phyloP scores from a whole-genome alignment of 2,329 filamentous ascomycete species.

The Botrytis tulipae region DNA sequence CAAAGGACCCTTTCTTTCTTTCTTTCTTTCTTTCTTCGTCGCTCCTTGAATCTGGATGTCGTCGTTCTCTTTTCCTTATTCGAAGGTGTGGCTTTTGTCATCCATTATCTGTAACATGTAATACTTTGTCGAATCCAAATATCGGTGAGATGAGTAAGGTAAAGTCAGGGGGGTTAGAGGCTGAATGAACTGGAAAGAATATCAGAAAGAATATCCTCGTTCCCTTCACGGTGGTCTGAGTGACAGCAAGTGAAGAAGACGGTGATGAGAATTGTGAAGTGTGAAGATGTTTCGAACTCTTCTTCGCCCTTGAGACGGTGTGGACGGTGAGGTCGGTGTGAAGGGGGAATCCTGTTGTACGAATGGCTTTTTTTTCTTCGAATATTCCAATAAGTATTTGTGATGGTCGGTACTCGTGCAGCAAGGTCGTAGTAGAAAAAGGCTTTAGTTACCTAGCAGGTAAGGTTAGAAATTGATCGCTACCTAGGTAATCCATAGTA shows the following conservation, averaged over 20 bases:
- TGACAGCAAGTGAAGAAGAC: no score
- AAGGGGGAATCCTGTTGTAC: not conserved
- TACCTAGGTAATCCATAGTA: constrained; percentile 11
- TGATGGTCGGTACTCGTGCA: not conserved
- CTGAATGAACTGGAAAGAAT: not conserved
- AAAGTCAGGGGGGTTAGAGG: not conserved
- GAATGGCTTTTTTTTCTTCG: not conserved
- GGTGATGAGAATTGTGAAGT: not conserved
- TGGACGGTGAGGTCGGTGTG: not conserved
- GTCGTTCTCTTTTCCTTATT: not conserved
- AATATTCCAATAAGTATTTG: not conserved
- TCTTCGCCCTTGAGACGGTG: not conserved
- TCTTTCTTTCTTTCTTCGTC: not conserved
- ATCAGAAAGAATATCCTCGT: not conserved
- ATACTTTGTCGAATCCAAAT: not conserved
- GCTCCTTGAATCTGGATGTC: not conserved
- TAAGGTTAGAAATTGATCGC: not conserved
- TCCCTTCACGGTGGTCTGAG: not conserved
- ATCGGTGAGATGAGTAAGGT: not conserved
- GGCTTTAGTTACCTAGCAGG: not conserved
- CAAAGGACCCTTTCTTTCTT: not conserved
- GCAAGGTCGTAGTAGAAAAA: not conserved
- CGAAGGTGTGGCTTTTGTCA: not conserved
- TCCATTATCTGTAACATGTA: not conserved
- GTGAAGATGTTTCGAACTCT: not conserved